Evolutionary conservation across 2,329 filamentous ascomycete genomes (phyloP), one percentile per base, ranked within the genome.

Genomic region (Phialophora verrucosa): DNA sequence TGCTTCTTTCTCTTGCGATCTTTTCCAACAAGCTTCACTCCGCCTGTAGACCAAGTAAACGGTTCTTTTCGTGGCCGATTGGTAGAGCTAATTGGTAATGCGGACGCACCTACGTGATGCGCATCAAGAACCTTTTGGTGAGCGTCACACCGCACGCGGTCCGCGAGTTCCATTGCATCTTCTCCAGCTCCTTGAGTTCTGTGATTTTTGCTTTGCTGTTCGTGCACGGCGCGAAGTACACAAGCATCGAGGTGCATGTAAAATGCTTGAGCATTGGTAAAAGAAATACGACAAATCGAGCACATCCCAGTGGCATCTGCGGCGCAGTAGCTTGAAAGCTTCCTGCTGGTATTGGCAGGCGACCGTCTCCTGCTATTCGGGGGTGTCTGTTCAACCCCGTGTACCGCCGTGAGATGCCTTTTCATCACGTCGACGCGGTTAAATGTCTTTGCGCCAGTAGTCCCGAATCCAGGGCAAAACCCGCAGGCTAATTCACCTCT

Each of bases 401-500:
- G 93, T 3, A 97, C 91, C 0, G 92, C 90, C 4, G 92, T 96
- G 74, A 97, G 80, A 77, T 97, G 93, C 67, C 93, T 86, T 85
- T 97, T 97, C 85, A 97, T 97, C 68, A 97, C 93, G 72, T 97
- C 93, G 65, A 93, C 93, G 62, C 93, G 88, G 82, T 97, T 97
- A 77, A 97, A 97, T 70, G 91, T 94, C 86, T 97, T 97, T 80
- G 97, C 93, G 0, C 91, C 90, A 8, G 92, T 87, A 4, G 92
- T 94, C 3, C 93, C 93, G 32, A 91, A 92, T 35, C 92, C 92
- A 1, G 93, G 92, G 74, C 93, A 97, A 82, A 97, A 97, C 35
- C 92, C 93, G 76, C 93, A 97, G 27, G 97, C 92, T 93, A 97
- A 97, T 57, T 91, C 97, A 50, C 93, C 93, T 81, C 96, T 97